Conservation (phyloP, 164 flowering plant species). For the Amborella trichopoda region DNA sequence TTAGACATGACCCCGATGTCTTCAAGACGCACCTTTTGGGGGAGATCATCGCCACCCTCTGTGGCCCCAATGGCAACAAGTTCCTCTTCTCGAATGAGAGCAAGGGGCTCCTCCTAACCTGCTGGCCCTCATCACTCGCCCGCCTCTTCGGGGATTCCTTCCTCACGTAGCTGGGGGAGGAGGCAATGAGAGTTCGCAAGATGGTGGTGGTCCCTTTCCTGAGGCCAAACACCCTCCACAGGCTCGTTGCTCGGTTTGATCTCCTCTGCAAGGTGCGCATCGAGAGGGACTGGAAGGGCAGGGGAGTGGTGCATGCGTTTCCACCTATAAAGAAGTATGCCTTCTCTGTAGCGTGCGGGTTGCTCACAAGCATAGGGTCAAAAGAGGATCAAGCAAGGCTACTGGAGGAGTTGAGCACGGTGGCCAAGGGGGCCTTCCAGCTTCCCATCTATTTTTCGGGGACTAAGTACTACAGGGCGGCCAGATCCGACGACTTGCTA, state of each 20-base stretch:
- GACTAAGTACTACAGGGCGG: constrained; percentile 11
- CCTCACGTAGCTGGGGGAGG: constrained; percentile 11
- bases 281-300: constrained; percentile 7
- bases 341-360: constrained; percentile 6
- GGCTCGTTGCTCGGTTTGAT: constrained; percentile 8
- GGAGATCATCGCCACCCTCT: constrained; percentile 20
- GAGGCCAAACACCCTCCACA: constrained; percentile 8
- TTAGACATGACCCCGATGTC: constrained; percentile 16
- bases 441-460: constrained; percentile 11
- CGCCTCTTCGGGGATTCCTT: constrained; percentile 10
- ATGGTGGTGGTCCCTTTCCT: constrained; percentile 5
- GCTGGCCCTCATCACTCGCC: constrained; percentile 14
- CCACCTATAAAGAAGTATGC: constrained; percentile 9
- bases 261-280: constrained; percentile 10
- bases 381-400: constrained; percentile 3
- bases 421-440: constrained; percentile 9
- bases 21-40: constrained; percentile 29
- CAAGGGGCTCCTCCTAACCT: constrained; percentile 11
- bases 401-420: constrained; percentile 10
- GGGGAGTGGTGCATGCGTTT: constrained; percentile 8
- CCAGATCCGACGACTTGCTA: constrained; percentile 4
- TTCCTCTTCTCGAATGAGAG: constrained; percentile 32
- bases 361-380: constrained; percentile 9
- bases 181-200: constrained; percentile 7
- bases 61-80: constrained; percentile 28